Conservation (phyloP, 148 eudicot genomes). For the Amaranthus cruentus region DNA sequence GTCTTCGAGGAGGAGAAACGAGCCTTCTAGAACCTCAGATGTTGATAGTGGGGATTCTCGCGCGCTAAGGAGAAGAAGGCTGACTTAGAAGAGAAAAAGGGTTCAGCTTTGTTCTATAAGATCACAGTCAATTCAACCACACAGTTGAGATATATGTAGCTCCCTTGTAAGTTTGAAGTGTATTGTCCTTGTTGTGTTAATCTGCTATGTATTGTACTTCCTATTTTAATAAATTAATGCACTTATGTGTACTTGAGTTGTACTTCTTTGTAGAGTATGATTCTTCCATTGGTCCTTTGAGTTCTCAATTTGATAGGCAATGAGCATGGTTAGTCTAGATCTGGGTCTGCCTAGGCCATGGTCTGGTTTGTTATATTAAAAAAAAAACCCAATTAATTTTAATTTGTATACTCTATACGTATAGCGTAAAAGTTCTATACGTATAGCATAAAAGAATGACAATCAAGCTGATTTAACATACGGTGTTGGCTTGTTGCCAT, state of each 20-base stretch:
- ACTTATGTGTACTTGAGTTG: constrained; percentile 15
- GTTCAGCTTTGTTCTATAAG: not conserved
- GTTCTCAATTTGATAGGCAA: not conserved
- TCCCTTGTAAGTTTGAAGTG: constrained; percentile 19
- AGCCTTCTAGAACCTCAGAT: constrained; percentile 61
- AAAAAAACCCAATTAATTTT: too few species aligned
- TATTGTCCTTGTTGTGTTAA: constrained; percentile 10
- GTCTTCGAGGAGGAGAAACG: constrained; percentile 62
- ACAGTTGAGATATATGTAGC: constrained; percentile 25
- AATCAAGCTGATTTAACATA: too few species aligned
- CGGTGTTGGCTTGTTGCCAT: too few species aligned
- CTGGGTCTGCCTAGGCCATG: too few species aligned
- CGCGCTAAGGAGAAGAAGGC: constrained; percentile 74
- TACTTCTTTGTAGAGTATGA: not conserved
- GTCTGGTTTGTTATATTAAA: too few species aligned
- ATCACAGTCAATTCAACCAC: constrained; percentile 11
- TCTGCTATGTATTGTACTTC: constrained; percentile 11
- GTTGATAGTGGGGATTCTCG: constrained; percentile 95
- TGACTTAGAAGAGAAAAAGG: constrained; percentile 34
- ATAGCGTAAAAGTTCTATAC: too few species aligned
- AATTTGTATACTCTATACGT: too few species aligned
- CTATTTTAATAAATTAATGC: constrained; percentile 14
- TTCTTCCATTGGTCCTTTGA: not conserved
- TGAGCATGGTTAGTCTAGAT: too few species aligned
- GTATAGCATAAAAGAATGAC: too few species aligned